These are phyloP conservation scores for Apiotrichum laibachii DNA, from an alignment of 1,284 basidiomycete genomes.

Conservation along the genomic window DNA sequence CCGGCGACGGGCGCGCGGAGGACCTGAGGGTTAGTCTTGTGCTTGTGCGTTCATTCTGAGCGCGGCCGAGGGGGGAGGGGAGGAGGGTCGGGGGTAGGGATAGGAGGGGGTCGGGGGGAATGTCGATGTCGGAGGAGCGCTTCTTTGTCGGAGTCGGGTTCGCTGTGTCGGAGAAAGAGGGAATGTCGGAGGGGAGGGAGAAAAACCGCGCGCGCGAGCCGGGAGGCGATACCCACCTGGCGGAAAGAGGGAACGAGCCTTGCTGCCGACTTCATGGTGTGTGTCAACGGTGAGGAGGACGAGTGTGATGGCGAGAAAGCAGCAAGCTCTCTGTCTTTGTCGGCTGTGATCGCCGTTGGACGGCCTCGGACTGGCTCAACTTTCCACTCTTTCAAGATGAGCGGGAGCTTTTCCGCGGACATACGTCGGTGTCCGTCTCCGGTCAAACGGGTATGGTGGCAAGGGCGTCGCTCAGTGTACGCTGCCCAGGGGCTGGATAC, in stretches of 20 bases:
- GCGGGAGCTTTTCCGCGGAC: not conserved
- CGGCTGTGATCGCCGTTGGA: too few species aligned
- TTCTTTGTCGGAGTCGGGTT: too few species aligned
- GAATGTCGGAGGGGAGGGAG: not conserved
- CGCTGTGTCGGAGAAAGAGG: too few species aligned
- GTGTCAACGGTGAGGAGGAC: not conserved
- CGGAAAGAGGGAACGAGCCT: slow-evolving; percentile 6
- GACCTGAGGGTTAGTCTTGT: slow-evolving; percentile 5
- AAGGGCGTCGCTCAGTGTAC: too few species aligned
- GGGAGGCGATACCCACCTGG: slow-evolving; percentile 5
- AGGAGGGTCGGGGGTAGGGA: not conserved
- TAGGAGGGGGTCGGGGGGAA: too few species aligned
- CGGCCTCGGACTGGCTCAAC: not conserved
- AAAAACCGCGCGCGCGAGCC: not conserved
- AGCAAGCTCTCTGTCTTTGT: not conserved
- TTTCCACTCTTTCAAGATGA: slow-evolving; percentile 4
- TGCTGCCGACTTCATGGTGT: slow-evolving; percentile 7
- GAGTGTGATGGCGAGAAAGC: not conserved
- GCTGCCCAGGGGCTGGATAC: too few species aligned
- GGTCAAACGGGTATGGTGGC: too few species aligned
- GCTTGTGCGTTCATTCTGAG: not conserved
- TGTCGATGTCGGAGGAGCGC: too few species aligned
- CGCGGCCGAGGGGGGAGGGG: not conserved
- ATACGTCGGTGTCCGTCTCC: too few species aligned
- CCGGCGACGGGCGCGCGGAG: slow-evolving; percentile 20